Evolutionary conservation across 148 eudicot species (phyloP), one percentile per base, ranked within the genome.

Genomic region (Dianthus caryophyllus): DNA sequence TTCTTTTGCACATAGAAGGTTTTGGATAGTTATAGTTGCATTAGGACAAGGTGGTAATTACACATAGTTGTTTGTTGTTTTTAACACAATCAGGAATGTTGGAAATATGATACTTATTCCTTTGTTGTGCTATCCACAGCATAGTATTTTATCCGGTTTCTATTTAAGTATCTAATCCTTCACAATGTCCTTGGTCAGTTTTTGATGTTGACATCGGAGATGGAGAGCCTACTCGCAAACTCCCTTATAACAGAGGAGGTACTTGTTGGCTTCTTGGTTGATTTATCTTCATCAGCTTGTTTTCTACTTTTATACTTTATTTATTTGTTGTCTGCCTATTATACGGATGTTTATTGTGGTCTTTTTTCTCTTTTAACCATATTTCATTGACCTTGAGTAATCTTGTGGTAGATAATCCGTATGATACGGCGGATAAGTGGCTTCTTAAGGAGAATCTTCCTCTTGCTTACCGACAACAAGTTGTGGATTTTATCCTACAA

Each of bases 181-280:
- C 57, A 39, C 41, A 49, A 41, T 44, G 59, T 67, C 43, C 22
- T 16, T 56, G 52, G 52, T 21, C 88, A 94, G 99, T 94, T 30
- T 88, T 94, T 68, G 97, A 88, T 76, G 96, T 94, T 61, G 99
- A 94, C 75, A 87, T 94, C 81, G 99, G 97, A 78, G 99, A 94
- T 80, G 99, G 99, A 29, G 80, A 82, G 76, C 97, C 99, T 50
- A 77, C 85, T 41, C 99, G 99, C 30, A 94, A 88, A 76, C 76
- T 94, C 74, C 99, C 99, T n/a, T 90, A 84, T 71, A 90, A 94
- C 61, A 79, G 84, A 33, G 84, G 96, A 84, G 99, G 99, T 94
- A 85, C 60, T 51, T 69, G 27, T 24, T 27, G 61, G 44, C 63
- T 59, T 38, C 53, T 63, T 33, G 17, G 39, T 56, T 25, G 24